Percentiles rank a stretch among this genome's conserved stretches.
Conservation (phyloP, 2,329 filamentous ascomycete species). For the Fusarium abutilonis region DNA sequence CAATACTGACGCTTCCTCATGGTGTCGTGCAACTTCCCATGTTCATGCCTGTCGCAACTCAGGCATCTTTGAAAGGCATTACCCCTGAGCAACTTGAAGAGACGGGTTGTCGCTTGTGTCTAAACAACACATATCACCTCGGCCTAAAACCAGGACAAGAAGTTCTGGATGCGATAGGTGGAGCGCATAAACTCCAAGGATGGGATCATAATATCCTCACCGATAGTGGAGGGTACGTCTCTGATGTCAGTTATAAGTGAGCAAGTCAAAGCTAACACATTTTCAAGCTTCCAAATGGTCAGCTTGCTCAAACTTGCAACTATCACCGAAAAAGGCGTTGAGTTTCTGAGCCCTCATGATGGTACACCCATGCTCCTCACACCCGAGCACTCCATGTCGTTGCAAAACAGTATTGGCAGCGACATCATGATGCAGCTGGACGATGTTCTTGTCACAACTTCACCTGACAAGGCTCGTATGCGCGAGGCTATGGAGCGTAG, state of each 20-base stretch:
- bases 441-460: conserved; percentile 96
- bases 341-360: conserved; percentile 96
- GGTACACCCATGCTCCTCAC: conserved; percentile 95
- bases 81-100: conserved; percentile 92
- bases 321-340: conserved; percentile 94
- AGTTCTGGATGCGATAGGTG: conserved; percentile 85
- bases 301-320: conserved; percentile 92
- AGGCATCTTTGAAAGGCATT: conserved; percentile 93
- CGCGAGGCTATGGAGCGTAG: conserved; percentile 94
- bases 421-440: conserved; percentile 99
- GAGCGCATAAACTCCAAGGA: conserved; percentile 92
- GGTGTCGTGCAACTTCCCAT: conserved; percentile 89
- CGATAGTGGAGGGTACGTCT: conserved; percentile 72
- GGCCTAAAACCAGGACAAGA: conserved; percentile 94
- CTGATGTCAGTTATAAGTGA: not conserved
- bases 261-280: conserved; percentile 14
- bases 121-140: conserved; percentile 98
- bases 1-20: conserved; percentile 87
- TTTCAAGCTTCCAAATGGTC: conserved; percentile 97
- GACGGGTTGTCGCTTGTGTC: conserved; percentile 86
- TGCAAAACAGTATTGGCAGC: conserved; percentile 97
- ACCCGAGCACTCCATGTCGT: conserved; percentile 93
- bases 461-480: conserved; percentile 87
- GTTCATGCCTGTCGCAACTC: conserved; percentile 98
- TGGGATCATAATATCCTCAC: conserved; percentile 97